Conservation (phyloP, 176 grass and related monocot species). For the Bolboschoenus planiculmis region DNA sequence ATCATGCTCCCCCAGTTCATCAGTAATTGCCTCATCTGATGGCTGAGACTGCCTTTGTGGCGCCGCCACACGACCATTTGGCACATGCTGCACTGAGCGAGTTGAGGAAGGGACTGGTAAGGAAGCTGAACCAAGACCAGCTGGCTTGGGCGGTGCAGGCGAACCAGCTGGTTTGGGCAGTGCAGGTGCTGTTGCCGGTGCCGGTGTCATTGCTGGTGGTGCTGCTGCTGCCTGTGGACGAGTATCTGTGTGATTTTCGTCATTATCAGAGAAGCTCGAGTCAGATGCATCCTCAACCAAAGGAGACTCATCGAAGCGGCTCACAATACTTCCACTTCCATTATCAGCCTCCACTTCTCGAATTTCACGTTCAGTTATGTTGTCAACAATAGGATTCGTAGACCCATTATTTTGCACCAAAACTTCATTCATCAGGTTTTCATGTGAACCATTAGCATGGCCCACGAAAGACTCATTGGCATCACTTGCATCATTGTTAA, state of each 20-base stretch:
- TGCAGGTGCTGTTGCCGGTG: conserved; percentile 13
- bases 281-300: conserved; percentile 44
- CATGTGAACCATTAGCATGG: background rate
- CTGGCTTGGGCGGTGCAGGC: conserved; percentile 40
- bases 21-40: conserved; percentile 35
- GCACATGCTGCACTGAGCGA: conserved; percentile 42
- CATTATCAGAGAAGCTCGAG: conserved; percentile 39
- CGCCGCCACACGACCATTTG: conserved; percentile 24
- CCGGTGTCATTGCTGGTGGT: conserved; percentile 14
- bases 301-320: conserved; percentile 29
- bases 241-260: conserved; percentile 24
- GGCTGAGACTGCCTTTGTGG: conserved; percentile 34
- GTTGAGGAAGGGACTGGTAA: conserved; percentile 45
- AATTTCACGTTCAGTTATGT: background rate
- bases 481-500: background rate
- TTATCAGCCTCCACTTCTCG: background rate
- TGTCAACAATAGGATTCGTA: background rate
- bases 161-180: conserved; percentile 9
- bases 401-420: background rate
- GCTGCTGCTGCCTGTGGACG: conserved; percentile 17
- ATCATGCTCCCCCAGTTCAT: conserved; percentile 66
- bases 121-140: conserved; percentile 70
- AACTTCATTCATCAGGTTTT: background rate
- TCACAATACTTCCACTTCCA: background rate
- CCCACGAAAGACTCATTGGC: background rate